These are phyloP conservation scores for Plasmopara halstedii DNA, from an alignment of 352 stramenopile species.

Conservation along the genomic window DNA sequence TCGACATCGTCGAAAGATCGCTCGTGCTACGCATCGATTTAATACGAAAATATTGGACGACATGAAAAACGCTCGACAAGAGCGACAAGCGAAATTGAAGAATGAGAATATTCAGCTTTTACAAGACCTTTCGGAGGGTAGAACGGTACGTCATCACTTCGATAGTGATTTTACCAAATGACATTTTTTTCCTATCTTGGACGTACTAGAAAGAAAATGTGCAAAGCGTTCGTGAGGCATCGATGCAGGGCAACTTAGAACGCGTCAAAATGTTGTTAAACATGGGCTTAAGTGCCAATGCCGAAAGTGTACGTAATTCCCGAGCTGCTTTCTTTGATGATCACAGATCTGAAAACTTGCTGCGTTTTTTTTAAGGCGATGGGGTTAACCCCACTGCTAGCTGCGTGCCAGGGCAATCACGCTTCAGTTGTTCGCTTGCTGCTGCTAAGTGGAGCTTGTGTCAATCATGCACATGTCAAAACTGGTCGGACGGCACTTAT, in stretches of 20 bases:
- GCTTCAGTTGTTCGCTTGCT: constrained; percentile 40
- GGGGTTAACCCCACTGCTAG: constrained; percentile 56
- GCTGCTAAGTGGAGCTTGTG: constrained; percentile 31
- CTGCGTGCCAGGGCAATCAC: constrained; percentile 42
- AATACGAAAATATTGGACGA: constrained; percentile 28
- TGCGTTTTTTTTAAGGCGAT: constrained; percentile 32
- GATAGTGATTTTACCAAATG: neutral
- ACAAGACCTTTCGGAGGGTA: constrained; percentile 31
- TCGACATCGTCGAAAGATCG: constrained; percentile 27
- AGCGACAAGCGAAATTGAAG: constrained; percentile 28
- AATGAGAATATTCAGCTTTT: constrained; percentile 32
- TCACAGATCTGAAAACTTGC: neutral
- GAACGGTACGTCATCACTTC: constrained; percentile 11
- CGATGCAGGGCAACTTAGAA: constrained; percentile 45
- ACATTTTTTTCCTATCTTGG: neutral
- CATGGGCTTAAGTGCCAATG: constrained; percentile 45
- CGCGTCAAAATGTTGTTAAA: constrained; percentile 39
- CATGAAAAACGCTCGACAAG: constrained; percentile 21
- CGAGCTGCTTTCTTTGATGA: too few species aligned
- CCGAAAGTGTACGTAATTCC: constrained; percentile 40
- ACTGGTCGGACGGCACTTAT: constrained; percentile 53
- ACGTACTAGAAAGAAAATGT: constrained; percentile 48
- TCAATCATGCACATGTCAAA: constrained; percentile 47
- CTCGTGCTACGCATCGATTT: constrained; percentile 29
- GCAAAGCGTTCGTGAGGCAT: constrained; percentile 58